A percentile compares a stretch with the other conserved stretches of the same genome.
phyloP scores from a whole-genome alignment of 352 stramenopile genomes.

The Pythium sukuiense region DNA sequence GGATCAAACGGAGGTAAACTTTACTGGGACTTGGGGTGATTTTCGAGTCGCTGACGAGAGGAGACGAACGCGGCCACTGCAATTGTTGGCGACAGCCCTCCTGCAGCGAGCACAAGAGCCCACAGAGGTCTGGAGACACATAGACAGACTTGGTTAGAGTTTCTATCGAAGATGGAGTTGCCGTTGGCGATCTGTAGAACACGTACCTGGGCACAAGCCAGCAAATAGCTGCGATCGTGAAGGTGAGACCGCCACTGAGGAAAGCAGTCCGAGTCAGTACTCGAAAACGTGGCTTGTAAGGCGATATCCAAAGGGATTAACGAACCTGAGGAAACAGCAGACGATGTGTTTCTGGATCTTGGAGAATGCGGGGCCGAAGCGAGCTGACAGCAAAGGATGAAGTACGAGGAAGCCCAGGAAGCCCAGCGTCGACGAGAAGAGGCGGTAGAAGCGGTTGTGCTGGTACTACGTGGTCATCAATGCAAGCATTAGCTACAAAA shows the following conservation, averaged over 20 bases:
- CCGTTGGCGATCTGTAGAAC: neutral
- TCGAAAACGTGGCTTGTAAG: no score
- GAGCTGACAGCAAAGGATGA: slow-evolving; percentile 35
- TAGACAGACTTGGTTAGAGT: neutral
- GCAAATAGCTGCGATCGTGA: slow-evolving; percentile 40
- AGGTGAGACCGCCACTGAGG: slow-evolving; percentile 45
- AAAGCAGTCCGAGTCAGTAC: neutral
- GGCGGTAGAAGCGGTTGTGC: slow-evolving; percentile 63
- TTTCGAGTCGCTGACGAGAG: neutral
- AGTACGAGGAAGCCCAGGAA: slow-evolving; percentile 73
- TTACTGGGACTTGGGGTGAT: slow-evolving; percentile 17
- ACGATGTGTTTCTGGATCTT: slow-evolving; percentile 47
- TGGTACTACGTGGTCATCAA: slow-evolving; percentile 34
- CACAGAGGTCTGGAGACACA: slow-evolving; percentile 45
- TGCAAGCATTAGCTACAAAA: no score
- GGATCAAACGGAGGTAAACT: slow-evolving; percentile 13
- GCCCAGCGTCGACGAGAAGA: slow-evolving; percentile 59
- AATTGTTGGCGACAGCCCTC: slow-evolving; percentile 35
- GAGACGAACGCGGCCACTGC: slow-evolving; percentile 30
- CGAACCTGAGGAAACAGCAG: slow-evolving; percentile 23
- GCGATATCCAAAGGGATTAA: no score
- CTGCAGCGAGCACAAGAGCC: slow-evolving; percentile 33
- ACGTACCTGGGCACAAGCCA: slow-evolving; percentile 56
- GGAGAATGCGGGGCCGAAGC: slow-evolving; percentile 31
- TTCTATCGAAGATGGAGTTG: neutral